These are phyloP conservation scores for Vigna reflexopilosa DNA, from an alignment of 306 rosid genomes.

Conservation along the genomic window DNA sequence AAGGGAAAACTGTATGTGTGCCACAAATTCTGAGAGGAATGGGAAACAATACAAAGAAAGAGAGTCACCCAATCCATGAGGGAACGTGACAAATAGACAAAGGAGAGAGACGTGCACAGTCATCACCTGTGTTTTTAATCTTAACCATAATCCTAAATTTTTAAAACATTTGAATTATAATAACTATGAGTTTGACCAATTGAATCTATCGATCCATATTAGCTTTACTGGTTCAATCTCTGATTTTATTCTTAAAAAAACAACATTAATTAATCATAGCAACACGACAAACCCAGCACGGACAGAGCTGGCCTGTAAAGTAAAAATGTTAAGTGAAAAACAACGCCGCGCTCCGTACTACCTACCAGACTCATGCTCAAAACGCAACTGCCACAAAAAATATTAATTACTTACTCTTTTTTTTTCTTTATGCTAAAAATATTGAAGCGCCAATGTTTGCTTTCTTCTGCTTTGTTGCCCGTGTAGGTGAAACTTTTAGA, in stretches of 20 bases:
- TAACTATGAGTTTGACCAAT: background rate
- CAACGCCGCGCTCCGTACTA: slow-evolving; percentile 28
- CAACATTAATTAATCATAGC: background rate
- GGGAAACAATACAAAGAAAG: slow-evolving; percentile 21
- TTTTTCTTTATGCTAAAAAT: background rate
- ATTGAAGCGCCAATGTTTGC: background rate
- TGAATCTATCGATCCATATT: slow-evolving; percentile 1
- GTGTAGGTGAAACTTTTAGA: slow-evolving; percentile 4
- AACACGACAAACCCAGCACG: slow-evolving; percentile 4
- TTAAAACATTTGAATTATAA: background rate
- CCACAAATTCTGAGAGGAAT: slow-evolving; percentile 42
- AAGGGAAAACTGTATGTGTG: slow-evolving; percentile 9
- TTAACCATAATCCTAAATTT: background rate
- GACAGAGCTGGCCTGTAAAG: slow-evolving; percentile 32
- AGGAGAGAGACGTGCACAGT: slow-evolving; percentile 21
- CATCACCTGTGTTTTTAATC: background rate
- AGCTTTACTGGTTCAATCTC: background rate
- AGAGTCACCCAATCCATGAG: slow-evolving; percentile 54
- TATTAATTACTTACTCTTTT: background rate
- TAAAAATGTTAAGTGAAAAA: background rate
- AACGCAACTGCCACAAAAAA: background rate
- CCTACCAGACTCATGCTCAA: slow-evolving; percentile 3
- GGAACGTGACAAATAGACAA: slow-evolving; percentile 57
- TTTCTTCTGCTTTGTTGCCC: background rate
- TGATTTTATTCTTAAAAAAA: background rate